Evolutionary conservation across 805 yeast species (phyloP), one percentile per base, ranked within the genome.

Genomic region (Candida sphagnicola): DNA sequence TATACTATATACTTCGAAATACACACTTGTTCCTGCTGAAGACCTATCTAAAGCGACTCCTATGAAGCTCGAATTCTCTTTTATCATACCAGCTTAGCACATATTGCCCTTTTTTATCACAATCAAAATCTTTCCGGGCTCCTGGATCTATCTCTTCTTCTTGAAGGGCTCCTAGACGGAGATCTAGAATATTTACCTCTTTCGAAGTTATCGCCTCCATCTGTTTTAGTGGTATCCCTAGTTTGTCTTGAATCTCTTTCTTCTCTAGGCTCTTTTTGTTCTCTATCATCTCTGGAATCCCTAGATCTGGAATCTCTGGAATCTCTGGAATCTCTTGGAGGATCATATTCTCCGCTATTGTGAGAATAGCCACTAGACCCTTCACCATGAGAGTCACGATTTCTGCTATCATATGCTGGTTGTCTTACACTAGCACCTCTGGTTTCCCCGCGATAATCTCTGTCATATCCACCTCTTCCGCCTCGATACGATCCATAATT

Each of bases 141-240:
- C 49, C 69, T 56, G 34, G 68, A 62, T 41, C 62, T 55, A 16
- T 60, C 62, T 38, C 68, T 56, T 47, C 57, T 54, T 47, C 71
- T 56, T 10, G 67, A 58, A 13, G 63, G 64, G 18, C 66, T 56
- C 39, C 67, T 51, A 6, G 48, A 44, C 8, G 48, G 48, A 10
- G 48, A 42, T 42, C 46, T 44, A 15, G 42, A 38, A 25, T 39
- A 40, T 35, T 34, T 32, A 24, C 28, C 26, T 46, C 40, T 26
- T 14, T 41, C 45, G 17, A 21, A 18, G 25, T n/a, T 24, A 26
- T 18, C 24, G 23, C 41, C 38, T 15, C 46, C 34, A 24, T 41
- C 46, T n/a, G 35, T 24, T 24, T 30, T 30, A 15, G 35, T 25
- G 24, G 38, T 26, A 4, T 24, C 42, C 23, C 42, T 30, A 11